A percentile compares a stretch with the other conserved stretches of the same genome.
Conservation (phyloP, 2,329 filamentous ascomycete genomes). For the Acrocalymma vagum region DNA sequence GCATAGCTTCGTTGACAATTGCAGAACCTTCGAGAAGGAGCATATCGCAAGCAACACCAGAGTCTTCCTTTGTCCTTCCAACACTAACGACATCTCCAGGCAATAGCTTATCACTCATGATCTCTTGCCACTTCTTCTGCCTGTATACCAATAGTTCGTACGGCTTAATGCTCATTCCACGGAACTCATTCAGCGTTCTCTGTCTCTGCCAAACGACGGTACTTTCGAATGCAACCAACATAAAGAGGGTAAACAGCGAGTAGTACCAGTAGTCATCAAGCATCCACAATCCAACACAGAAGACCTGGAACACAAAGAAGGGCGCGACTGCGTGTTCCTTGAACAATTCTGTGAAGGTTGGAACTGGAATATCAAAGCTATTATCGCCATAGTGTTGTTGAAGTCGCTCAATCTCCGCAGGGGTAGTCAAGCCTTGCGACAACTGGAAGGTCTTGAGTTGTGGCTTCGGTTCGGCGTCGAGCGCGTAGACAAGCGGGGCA, state of each 20-base stretch:
- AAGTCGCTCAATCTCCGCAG: conserved; percentile 79
- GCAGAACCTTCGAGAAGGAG: conserved; percentile 91
- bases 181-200: conserved; percentile 93
- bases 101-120: conserved; percentile 88
- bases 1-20: conserved; percentile 99
- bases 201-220: conserved; percentile 99
- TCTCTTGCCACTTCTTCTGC: conserved; percentile 85
- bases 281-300: conserved; percentile 98
- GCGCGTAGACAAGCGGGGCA: conserved; percentile 79
- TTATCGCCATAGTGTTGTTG: conserved; percentile 96
- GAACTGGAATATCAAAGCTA: conserved; percentile 96
- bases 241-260: conserved; percentile 97
- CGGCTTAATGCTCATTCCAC: conserved; percentile 99
- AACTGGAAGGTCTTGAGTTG: conserved; percentile 79
- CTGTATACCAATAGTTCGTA: conserved; percentile 94
- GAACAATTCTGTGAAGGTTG: conserved; percentile 94
- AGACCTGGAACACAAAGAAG: conserved; percentile 99
- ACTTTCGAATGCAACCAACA: conserved; percentile 97
- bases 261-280: conserved; percentile 99
- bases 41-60: conserved; percentile 97
- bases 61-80: conserved; percentile 92
- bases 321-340: conserved; percentile 98
- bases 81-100: conserved; percentile 95
- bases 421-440: conserved; percentile 76
- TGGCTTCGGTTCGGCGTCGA: conserved; percentile 88